phyloP scores from a whole-genome alignment of 2,329 filamentous ascomycete species.

The Hirsutella rhossiliensis region DNA sequence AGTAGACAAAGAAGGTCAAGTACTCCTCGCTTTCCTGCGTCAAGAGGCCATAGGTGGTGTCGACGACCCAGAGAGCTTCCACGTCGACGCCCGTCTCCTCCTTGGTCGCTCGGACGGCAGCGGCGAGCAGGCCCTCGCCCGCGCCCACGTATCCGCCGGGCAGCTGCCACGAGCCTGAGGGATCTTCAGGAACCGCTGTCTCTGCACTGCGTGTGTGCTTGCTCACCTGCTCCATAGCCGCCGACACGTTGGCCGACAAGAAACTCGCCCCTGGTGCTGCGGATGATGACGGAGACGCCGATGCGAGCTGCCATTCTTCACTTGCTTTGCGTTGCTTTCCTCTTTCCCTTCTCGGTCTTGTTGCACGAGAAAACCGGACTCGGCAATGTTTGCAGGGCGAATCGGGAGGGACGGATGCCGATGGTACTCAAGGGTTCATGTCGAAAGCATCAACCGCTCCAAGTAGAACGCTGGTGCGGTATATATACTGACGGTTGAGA shows the following conservation, averaged over 20 bases:
- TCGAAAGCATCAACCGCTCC: too few species aligned
- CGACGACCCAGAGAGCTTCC: conserved; percentile 37
- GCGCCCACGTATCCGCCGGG: conserved; percentile 68
- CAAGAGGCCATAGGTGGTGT: conserved; percentile 58
- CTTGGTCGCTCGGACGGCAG: conserved; percentile 52
- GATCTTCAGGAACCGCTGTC: background rate
- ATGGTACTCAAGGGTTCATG: too few species aligned
- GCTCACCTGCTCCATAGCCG: conserved; percentile 35
- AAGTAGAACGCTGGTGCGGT: too few species aligned
- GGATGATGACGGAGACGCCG: conserved; percentile 36
- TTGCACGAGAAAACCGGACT: too few species aligned
- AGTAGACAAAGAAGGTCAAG: conserved; percentile 57
- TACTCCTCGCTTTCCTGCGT: conserved; percentile 53
- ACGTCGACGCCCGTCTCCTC: conserved; percentile 60
- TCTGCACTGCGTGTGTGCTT: background rate
- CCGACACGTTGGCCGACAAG: conserved; percentile 35
- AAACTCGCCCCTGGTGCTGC: conserved; percentile 28
- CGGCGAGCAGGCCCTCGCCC: conserved; percentile 48
- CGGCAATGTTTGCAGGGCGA: too few species aligned
- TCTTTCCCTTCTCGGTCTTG: too few species aligned
- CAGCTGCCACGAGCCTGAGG: conserved; percentile 48
- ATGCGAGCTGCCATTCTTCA: conserved; percentile 23
- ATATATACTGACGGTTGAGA: too few species aligned
- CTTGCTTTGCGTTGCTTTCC: too few species aligned
- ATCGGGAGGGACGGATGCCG: too few species aligned